Evolutionary conservation across 176 grass and related monocot species (phyloP).

Genomic region (Juncus inflexus): DNA sequence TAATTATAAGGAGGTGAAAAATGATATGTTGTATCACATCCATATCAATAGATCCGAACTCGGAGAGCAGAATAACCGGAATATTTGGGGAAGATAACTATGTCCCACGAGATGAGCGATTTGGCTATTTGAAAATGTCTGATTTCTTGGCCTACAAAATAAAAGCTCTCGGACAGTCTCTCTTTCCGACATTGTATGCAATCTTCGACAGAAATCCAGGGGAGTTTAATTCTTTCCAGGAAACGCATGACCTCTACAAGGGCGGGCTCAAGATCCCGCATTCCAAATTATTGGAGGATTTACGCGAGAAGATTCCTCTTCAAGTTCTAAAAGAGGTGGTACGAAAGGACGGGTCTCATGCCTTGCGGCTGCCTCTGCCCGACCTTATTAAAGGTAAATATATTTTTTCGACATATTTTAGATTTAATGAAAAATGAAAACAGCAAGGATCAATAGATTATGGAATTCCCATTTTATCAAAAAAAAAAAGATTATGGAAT

Average conservation of each 20-base stretch:
- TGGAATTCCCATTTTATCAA: not conserved
- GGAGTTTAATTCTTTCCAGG: slow-evolving; percentile 61
- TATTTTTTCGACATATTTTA: slow-evolving; percentile 3
- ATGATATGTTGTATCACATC: not conserved
- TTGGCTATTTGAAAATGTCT: slow-evolving; percentile 56
- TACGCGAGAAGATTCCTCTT: slow-evolving; percentile 37
- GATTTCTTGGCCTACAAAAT: slow-evolving; percentile 50
- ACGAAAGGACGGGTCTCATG: slow-evolving; percentile 34
- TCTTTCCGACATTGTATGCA: slow-evolving; percentile 42
- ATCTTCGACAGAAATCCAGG: slow-evolving; percentile 32
- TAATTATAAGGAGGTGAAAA: not conserved
- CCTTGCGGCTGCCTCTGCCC: slow-evolving; percentile 51
- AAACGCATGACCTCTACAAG: slow-evolving; percentile 49
- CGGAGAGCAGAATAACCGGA: slow-evolving; percentile 48
- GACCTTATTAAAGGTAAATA: slow-evolving; percentile 48
- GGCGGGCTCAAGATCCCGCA: slow-evolving; percentile 46
- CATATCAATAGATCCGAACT: slow-evolving; percentile 37
- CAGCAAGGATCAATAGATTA: not conserved
- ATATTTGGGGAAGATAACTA: slow-evolving; percentile 44
- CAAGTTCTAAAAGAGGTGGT: slow-evolving; percentile 60
- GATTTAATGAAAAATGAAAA: not conserved
- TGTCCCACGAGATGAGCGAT: slow-evolving; percentile 64
- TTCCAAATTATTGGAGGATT: slow-evolving; percentile 34
- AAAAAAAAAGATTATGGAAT: not conserved
- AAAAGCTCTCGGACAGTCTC: slow-evolving; percentile 40